Evolutionary conservation across 2,329 filamentous ascomycete species (phyloP), one percentile per base, ranked within the genome.

Genomic region (Pseudofabraea citricarpa): DNA sequence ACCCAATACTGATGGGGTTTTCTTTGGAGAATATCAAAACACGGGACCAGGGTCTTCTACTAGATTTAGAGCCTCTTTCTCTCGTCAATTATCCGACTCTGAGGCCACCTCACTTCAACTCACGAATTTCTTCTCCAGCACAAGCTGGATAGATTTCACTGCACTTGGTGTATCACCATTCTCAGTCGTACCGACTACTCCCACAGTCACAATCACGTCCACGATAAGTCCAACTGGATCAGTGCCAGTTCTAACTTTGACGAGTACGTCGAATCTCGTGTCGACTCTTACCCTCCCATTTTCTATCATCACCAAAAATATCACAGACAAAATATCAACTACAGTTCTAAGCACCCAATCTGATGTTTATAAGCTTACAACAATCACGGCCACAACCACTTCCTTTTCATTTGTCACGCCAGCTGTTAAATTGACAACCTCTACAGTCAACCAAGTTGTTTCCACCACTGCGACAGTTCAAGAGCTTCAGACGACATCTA

Each of bases 1-100:
- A 20, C 53, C 63, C 8, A 64, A 63, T 24, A 75, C 71, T 2
- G 67, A 67, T 18, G 54, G 72, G 39, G 69, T 77, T 13, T 62
- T 61, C 19, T 77, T 71, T 47, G 68, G 59, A 6, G 76, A 79
- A 59, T 77, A 68, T 54, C 62, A 57, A 29, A 79, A 79, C 53
- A 67, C 64, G 12, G 75, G 75, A 3, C 58, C 59, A 38, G 74
- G 75, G 2, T 60, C 73, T 4, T 50, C 56, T 38, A 72, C 73
- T 0, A 68, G 63, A 3, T 50, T 48, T 4, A 59, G 64, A 24
- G 65, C 60, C 6, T 47, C 50, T 10, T 69, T 69, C 40, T 64
- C 64, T 2, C 54, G 61, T 18, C 60, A 67, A 50, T 55, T 68
- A 29, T 57, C 61, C 12, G 61, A 63, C 44, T 40, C 45, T 8